A percentile compares a stretch with the other conserved stretches of the same genome.
phyloP scores from a whole-genome alignment of 495 filamentous ascomycete genomes.

The Bathelium albidoporum region DNA sequence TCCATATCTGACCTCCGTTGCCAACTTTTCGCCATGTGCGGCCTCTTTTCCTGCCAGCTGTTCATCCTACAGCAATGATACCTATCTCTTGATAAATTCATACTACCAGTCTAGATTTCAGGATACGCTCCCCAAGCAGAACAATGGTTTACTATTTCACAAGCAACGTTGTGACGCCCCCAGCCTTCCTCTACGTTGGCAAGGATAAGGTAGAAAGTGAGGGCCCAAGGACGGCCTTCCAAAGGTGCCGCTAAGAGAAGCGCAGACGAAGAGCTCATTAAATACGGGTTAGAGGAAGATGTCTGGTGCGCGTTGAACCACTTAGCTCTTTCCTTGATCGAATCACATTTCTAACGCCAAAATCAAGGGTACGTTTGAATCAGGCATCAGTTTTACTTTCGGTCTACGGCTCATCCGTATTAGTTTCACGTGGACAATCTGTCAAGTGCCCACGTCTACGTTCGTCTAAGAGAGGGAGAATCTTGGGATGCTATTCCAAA shows the following conservation, averaged over 20 bases:
- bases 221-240: constrained; percentile 15
- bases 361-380: constrained; percentile 9
- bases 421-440: constrained; percentile 98
- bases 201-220: constrained; percentile 99
- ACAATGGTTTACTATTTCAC: constrained; percentile 96
- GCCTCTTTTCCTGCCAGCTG: neutral
- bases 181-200: constrained; percentile 85
- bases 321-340: neutral
- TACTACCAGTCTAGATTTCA: no score
- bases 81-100: no score
- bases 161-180: constrained; percentile 63
- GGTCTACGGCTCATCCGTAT: neutral
- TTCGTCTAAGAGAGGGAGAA: constrained; percentile 71
- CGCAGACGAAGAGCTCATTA: constrained; percentile 90
- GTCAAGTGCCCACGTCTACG: constrained; percentile 91
- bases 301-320: constrained; percentile 58
- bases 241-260: constrained; percentile 1
- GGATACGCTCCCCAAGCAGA: no score
- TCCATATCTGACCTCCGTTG: neutral
- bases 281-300: constrained; percentile 85
- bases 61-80: no score
- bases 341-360: neutral
- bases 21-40: neutral
- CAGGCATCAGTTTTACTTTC: neutral
- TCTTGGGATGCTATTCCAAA: constrained; percentile 74